These are phyloP conservation scores for Fusarium sp. DNA, from an alignment of 2,329 filamentous ascomycete species.

Conservation along the genomic window DNA sequence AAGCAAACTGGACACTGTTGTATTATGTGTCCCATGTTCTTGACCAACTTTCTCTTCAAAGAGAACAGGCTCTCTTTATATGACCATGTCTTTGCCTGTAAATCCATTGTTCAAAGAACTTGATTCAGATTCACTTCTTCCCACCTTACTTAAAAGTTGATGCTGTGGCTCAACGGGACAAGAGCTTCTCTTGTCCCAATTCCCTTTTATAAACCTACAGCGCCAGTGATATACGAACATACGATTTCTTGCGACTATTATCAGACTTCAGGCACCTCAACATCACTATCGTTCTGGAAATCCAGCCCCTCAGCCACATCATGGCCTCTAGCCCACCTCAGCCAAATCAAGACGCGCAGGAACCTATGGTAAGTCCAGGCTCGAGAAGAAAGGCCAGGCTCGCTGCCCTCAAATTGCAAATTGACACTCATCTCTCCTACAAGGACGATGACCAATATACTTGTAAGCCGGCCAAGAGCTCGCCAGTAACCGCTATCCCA, in stretches of 20 bases:
- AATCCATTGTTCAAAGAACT: slow-evolving; percentile 12
- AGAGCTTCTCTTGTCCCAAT: not conserved
- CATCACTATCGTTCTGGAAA: not conserved
- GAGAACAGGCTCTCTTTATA: not conserved
- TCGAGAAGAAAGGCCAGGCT: not conserved
- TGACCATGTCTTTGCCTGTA: slow-evolving; percentile 4
- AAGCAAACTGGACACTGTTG: not conserved
- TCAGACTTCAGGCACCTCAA: not conserved
- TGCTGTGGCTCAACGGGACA: not conserved
- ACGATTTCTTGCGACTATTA: not conserved
- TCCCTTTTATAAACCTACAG: not conserved
- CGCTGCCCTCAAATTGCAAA: not conserved
- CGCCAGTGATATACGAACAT: not conserved
- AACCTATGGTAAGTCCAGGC: not conserved
- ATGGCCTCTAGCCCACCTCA: not conserved
- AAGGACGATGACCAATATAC: not conserved
- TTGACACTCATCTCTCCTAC: not conserved
- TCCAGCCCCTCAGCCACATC: not conserved
- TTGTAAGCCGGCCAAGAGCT: not conserved
- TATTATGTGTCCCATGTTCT: not conserved
- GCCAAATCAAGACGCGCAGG: not conserved
- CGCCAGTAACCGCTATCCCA: not conserved
- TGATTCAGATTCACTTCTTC: not conserved
- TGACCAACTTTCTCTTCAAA: not conserved
- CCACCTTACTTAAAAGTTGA: slow-evolving; percentile 4